phyloP scores from a whole-genome alignment of 345 rosid species.

The Geranium rotundifolium region DNA sequence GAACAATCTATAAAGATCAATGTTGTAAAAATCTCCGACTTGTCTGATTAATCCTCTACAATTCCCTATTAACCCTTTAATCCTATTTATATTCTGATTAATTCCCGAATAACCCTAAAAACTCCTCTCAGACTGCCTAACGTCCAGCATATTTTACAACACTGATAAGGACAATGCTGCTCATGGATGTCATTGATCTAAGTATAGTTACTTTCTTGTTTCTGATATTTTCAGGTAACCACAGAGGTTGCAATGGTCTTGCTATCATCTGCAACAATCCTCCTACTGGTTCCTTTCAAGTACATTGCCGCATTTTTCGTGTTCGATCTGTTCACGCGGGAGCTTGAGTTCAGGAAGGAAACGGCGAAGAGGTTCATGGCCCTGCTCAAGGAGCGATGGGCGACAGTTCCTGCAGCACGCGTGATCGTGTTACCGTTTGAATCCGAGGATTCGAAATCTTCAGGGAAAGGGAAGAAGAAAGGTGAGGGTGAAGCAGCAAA shows the following conservation, averaged over 20 bases:
- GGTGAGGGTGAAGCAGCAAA: constrained; percentile 20
- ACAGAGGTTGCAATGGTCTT: constrained; percentile 65
- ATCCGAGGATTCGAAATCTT: constrained; percentile 27
- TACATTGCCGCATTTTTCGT: constrained; percentile 54
- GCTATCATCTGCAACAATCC: constrained; percentile 44
- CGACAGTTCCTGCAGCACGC: constrained; percentile 71
- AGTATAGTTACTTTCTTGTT: background rate
- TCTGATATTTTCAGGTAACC: constrained; percentile 40
- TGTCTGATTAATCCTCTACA: no score
- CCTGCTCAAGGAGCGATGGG: constrained; percentile 74
- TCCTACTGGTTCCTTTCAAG: constrained; percentile 73
- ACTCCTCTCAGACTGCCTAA: background rate
- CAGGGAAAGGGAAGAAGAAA: constrained; percentile 24
- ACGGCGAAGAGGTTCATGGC: constrained; percentile 54
- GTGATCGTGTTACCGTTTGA: constrained; percentile 67
- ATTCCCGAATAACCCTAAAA: background rate
- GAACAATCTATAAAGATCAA: no score
- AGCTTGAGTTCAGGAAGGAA: constrained; percentile 72
- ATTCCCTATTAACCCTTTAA: no score
- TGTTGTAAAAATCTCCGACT: no score
- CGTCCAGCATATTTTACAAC: no score
- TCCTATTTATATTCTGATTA: no score
- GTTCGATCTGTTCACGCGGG: constrained; percentile 70
- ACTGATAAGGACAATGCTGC: background rate
- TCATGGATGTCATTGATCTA: background rate